Evolutionary conservation across 1,284 basidiomycete genomes (phyloP), one percentile per base, ranked within the genome.

Genomic region (Leucoagaricus sp.): DNA sequence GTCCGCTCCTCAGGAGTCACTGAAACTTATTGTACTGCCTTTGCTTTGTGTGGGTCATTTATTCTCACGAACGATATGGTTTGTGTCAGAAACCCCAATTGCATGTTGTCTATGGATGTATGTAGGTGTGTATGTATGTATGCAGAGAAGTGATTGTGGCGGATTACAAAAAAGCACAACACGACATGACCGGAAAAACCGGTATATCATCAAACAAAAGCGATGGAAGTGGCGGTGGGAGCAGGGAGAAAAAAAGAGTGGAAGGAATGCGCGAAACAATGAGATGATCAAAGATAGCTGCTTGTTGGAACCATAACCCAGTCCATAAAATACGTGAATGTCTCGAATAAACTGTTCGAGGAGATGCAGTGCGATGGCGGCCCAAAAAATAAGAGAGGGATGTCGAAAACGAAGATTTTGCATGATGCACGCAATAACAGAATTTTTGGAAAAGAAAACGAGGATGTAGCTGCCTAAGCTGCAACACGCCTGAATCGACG

Each of bases 401-500:
- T 15, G 13, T 40, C 19, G 40, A 51, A 46, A 29, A 47, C 49
- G n/a, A 51, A 57, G 19, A 21, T 41, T 19, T 10, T 44, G 42
- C 40, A 44, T 36, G 29, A 29, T 17, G 29, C 45, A 25, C 19
- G 41, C 25, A 29, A 33, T 25, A 46, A 31, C 41, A 53, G 34
- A 23, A 17, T 41, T 48, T 58, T 46, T 58, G 28, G 44, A 38
- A 21, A 52, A 48, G 29, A 60, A 61, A 26, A 21, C n/a, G n/a
- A n/a, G n/a, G 26, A 6, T n/a, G 8, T 28, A 25, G 48, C n/a
- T 6, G 25, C 21, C 67, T 61, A 70, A 60, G 63, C 65, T 41
- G 63, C 64, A 38, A 65, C 68, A 29, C 72, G 67, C 19, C 68
- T 71, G 29, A 66, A 58, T 55, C 68, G 69, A 46, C 73, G 69